Evolutionary conservation across 495 filamentous ascomycete species (phyloP).

Genomic region (Talaromyces trachyspermus): DNA sequence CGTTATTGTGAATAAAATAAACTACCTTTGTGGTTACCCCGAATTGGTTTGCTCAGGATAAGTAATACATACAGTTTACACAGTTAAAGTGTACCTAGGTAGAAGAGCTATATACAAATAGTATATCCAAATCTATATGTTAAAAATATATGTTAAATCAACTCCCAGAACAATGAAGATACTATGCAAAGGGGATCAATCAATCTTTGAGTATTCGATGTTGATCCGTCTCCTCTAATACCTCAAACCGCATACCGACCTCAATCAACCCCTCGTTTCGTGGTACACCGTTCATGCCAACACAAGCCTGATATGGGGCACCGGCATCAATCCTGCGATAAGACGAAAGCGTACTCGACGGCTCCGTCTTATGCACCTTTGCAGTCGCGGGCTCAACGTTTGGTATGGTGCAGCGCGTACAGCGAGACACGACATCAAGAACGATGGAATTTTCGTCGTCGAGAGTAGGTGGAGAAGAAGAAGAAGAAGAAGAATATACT

Average conservation of each 20-base stretch:
- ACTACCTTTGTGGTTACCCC: no score
- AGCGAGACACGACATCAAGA: slow-evolving; percentile 61
- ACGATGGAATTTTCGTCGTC: slow-evolving; percentile 14
- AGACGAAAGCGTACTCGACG: slow-evolving; percentile 62
- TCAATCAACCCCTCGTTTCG: slow-evolving; percentile 40
- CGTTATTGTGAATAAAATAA: no score
- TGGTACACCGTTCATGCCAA: slow-evolving; percentile 80
- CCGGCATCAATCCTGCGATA: slow-evolving; percentile 72
- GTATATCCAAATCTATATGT: slow-evolving; percentile 1
- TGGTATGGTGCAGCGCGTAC: slow-evolving; percentile 73
- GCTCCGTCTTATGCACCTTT: slow-evolving; percentile 61
- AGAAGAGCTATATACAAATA: not conserved
- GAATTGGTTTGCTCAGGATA: no score
- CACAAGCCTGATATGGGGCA: slow-evolving; percentile 59
- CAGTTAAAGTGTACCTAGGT: no score
- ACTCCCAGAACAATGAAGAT: not conserved
- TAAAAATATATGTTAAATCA: slow-evolving; percentile 5
- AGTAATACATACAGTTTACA: no score
- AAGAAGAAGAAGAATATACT: slow-evolving; percentile 34
- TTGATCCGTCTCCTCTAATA: slow-evolving; percentile 45
- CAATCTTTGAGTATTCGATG: slow-evolving; percentile 50
- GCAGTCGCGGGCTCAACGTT: slow-evolving; percentile 75
- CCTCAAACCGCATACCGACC: slow-evolving; percentile 49
- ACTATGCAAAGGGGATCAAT: not conserved
- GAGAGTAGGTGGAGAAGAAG: not conserved